Base-by-base conservation (phyloP, 2,329 filamentous ascomycete genomes). In the Colletotrichum somersetense region DNA sequence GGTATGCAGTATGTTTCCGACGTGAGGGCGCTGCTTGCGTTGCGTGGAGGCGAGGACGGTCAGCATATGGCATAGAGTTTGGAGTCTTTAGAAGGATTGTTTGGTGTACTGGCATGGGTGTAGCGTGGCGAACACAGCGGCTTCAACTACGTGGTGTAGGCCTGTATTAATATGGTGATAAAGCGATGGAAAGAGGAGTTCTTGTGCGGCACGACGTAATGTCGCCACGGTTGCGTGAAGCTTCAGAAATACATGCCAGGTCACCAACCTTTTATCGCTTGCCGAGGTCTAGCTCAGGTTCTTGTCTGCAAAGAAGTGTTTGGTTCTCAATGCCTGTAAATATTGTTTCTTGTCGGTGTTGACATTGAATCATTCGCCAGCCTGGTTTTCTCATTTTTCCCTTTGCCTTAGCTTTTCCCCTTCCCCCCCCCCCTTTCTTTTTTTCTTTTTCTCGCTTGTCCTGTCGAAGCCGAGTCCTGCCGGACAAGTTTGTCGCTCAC, bases 1-100 rank as follows among this genome's bases (percentile, higher is more conserved):
- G 96, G 94, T 23, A 84, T 99, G 78, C 96, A 98, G 84, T 97
- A 98, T 83, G 95, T 96, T 76, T 97, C 96, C 64, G 96, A 99
- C 83, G 96, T 99, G 72, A 89, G 96, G 77, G 95, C 96, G 61
- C 86, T 98, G 74, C 86, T 99, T 78, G 95, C 95, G 68, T 86
- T 99, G 77, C 90, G 96, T 77, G 92, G 95, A 76, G 96, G 96
- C 38, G 95, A 98, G 80, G 89, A 91, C 77, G 90, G 90, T 73
- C 89, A 90, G 80, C 87, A 88, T 74, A 87, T 86, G 84, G 85
- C 83, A 62, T 84, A 76, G 78, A 71, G 65, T 5, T 68, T 67
- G 53, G 66, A 23, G 42, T 42, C 26, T 70, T 66, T 70, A 72
- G 70, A 73, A 52, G 50, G 20, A 40, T 42, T 16, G 7, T 30